Conservation (phyloP, 192 early-diverging fungal genomes). For the Backusella morwellensis region DNA sequence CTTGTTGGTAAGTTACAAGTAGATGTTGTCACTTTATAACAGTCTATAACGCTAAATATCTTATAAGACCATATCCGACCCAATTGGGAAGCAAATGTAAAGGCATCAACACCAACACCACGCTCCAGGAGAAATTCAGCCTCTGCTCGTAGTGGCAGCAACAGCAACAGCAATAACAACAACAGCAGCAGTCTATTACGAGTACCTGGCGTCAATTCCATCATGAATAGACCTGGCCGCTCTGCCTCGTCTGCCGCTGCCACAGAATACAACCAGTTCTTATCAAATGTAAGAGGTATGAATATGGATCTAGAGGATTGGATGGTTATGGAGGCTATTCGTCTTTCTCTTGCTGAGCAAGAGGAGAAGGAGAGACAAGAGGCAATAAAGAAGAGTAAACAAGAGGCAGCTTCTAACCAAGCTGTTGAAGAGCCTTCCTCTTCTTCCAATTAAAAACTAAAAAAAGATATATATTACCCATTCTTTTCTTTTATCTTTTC, state of each 20-base stretch:
- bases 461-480: background rate
- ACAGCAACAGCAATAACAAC: background rate
- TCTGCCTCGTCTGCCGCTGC: constrained; percentile 42
- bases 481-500: background rate
- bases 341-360: constrained; percentile 67
- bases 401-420: background rate
- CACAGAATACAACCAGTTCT: constrained; percentile 57
- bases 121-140: constrained; percentile 40
- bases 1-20: constrained; percentile 48
- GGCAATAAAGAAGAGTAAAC: background rate
- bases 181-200: background rate
- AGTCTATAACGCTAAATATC: no score
- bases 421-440: background rate
- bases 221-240: constrained; percentile 28
- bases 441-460: background rate
- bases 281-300: constrained; percentile 69
- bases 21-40: no score
- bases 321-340: constrained; percentile 91
- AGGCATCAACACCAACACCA: constrained; percentile 36
- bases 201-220: constrained; percentile 10
- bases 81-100: constrained; percentile 50
- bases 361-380: constrained; percentile 50
- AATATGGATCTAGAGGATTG: constrained; percentile 87
- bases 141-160: background rate
- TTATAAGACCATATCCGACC: constrained; percentile 67